phyloP scores from a whole-genome alignment of 2,329 filamentous ascomycete genomes.

The Phaeoacremonium minimum region DNA sequence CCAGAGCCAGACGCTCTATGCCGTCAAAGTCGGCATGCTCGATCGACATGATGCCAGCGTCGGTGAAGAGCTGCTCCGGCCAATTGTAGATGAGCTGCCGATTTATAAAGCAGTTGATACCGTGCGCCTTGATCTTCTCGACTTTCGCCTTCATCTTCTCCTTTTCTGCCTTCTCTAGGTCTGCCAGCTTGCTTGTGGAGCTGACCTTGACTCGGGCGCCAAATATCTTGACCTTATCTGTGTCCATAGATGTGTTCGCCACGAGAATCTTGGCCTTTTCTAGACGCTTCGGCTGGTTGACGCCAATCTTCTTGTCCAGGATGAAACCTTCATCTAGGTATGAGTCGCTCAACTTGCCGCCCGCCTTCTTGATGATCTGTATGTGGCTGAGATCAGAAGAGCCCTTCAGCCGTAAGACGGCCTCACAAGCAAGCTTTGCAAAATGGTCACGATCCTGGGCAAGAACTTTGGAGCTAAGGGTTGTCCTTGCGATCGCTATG shows the following conservation, averaged over 20 bases:
- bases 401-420: slow-evolving; percentile 82
- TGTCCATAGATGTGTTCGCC: slow-evolving; percentile 98
- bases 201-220: slow-evolving; percentile 95
- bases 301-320: slow-evolving; percentile 97
- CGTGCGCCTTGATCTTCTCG: slow-evolving; percentile 96
- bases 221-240: slow-evolving; percentile 99
- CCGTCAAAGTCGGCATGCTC: slow-evolving; percentile 99
- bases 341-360: slow-evolving; percentile 94
- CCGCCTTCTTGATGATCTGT: slow-evolving; percentile 99
- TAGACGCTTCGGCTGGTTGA: slow-evolving; percentile 95
- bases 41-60: slow-evolving; percentile 96
- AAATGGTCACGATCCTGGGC: slow-evolving; percentile 93
- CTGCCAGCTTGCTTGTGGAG: slow-evolving; percentile 94
- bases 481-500: slow-evolving; percentile 86
- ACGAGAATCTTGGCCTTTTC: slow-evolving; percentile 98
- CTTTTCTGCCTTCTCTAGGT: slow-evolving; percentile 94
- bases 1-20: slow-evolving; percentile 88
- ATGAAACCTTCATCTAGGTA: slow-evolving; percentile 99
- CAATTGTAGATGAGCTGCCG: slow-evolving; percentile 99
- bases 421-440: slow-evolving; percentile 82
- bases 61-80: slow-evolving; percentile 97
- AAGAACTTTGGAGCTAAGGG: slow-evolving; percentile 94
- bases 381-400: slow-evolving; percentile 96
- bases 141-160: slow-evolving; percentile 99
- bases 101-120: slow-evolving; percentile 99